These are phyloP conservation scores for Sugiyamaella qingdaonensis DNA, from an alignment of 805 yeast genomes.

Conservation along the genomic window DNA sequence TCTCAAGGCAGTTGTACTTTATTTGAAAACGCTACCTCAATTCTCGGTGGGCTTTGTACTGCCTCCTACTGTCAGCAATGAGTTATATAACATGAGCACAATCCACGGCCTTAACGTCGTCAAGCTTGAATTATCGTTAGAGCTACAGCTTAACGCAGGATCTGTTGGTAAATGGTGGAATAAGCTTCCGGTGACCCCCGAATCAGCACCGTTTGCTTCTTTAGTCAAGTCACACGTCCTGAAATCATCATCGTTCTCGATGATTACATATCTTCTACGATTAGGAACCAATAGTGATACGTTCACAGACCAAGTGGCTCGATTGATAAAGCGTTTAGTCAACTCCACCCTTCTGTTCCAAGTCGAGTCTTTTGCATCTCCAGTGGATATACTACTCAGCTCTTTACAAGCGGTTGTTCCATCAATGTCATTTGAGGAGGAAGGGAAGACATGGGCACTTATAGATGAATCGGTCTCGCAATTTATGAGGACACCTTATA, in stretches of 20 bases:
- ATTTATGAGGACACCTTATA: constrained; percentile 71
- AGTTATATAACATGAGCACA: constrained; percentile 28
- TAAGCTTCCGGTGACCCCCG: constrained; percentile 30
- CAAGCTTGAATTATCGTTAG: constrained; percentile 4
- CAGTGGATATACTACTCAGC: constrained; percentile 50
- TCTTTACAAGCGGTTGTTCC: constrained; percentile 35
- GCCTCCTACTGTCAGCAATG: constrained; percentile 8
- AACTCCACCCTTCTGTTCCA: constrained; percentile 54
- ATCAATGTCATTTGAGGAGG: constrained; percentile 11
- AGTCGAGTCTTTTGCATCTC: constrained; percentile 46
- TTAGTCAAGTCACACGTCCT: neutral
- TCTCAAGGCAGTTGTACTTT: neutral
- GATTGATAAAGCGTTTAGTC: constrained; percentile 47
- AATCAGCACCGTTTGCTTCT: neutral
- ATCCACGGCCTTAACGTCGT: constrained; percentile 24
- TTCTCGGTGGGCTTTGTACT: neutral
- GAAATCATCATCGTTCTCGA: constrained; percentile 42
- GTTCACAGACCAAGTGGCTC: constrained; percentile 42
- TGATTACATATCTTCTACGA: constrained; percentile 63
- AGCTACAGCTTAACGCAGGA: constrained; percentile 7
- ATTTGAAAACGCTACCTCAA: constrained; percentile 9
- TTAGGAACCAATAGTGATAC: constrained; percentile 39
- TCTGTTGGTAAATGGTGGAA: constrained; percentile 77
- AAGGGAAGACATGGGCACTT: constrained; percentile 49
- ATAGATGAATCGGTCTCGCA: constrained; percentile 76